phyloP scores from a whole-genome alignment of 306 rosid species.

The Rubus idaeus region DNA sequence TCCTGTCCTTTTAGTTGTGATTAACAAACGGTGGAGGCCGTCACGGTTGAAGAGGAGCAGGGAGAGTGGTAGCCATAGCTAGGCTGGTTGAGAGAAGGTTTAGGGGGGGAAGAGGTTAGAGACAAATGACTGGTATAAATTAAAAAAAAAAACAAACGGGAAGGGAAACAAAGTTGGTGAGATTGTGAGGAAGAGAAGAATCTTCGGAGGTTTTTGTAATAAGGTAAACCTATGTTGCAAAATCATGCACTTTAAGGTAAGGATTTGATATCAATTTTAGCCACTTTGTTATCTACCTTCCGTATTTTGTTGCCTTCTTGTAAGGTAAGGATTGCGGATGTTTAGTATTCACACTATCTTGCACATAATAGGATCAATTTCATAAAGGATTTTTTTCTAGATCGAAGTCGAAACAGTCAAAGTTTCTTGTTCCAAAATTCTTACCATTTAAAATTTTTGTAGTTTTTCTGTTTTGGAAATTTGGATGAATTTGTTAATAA shows the following conservation, averaged over 20 bases:
- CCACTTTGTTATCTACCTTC: constrained; percentile 2
- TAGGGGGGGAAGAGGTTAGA: constrained; percentile 36
- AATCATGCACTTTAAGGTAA: neutral
- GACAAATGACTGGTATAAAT: constrained; percentile 17
- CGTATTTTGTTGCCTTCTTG: neutral
- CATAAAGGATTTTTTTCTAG: neutral
- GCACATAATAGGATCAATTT: neutral
- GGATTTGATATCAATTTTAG: constrained; percentile 2
- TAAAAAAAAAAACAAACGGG: neutral
- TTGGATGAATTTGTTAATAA: neutral
- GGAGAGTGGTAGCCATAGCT: constrained; percentile 47
- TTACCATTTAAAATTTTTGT: neutral
- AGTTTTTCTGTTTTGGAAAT: neutral
- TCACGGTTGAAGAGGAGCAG: constrained; percentile 24
- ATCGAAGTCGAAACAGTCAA: neutral
- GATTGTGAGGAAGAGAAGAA: constrained; percentile 66
- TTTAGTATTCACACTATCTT: neutral
- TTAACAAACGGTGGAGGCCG: constrained; percentile 30
- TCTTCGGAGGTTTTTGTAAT: constrained; percentile 46
- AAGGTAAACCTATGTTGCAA: neutral
- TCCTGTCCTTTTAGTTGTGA: constrained; percentile 46
- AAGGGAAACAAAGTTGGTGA: constrained; percentile 37
- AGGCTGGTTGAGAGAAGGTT: constrained; percentile 38
- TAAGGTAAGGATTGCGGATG: no score
- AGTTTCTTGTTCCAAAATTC: neutral